Percentiles rank a stretch among this genome's conserved stretches.
Conservation (phyloP, 176 grass and related monocot genomes). For the Aechmea fasciata region DNA sequence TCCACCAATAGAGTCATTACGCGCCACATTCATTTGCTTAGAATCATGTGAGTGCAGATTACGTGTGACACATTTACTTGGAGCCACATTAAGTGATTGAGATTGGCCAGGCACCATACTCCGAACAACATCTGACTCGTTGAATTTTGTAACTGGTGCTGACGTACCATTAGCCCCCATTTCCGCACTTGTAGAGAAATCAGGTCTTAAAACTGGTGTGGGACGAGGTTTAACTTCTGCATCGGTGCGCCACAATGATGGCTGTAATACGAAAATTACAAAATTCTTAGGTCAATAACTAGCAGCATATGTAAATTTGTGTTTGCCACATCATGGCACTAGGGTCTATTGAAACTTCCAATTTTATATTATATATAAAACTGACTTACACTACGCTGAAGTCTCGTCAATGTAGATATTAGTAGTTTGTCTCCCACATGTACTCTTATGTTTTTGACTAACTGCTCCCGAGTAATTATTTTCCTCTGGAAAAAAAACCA, state of each 20-base stretch:
- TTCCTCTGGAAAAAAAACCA: conserved; percentile 32
- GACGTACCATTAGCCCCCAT: not conserved
- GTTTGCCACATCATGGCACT: not conserved
- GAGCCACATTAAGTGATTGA: not conserved
- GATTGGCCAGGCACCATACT: not conserved
- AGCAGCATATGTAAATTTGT: not conserved
- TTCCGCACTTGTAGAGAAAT: conserved; percentile 1
- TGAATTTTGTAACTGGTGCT: not conserved
- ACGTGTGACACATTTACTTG: not conserved
- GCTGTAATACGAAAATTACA: conserved; percentile 10
- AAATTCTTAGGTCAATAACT: not conserved
- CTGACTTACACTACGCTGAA: conserved; percentile 59
- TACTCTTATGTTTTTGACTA: conserved; percentile 61
- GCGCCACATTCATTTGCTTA: not conserved
- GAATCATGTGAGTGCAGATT: not conserved
- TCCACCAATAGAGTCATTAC: not conserved
- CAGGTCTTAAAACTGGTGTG: conserved; percentile 11
- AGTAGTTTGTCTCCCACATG: conserved; percentile 63
- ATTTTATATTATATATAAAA: not conserved
- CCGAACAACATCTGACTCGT: not conserved
- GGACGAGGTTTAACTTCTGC: not conserved
- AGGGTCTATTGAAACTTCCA: not conserved
- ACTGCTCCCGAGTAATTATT: conserved; percentile 51
- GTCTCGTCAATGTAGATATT: conserved; percentile 39
- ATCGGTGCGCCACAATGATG: conserved; percentile 9